These are phyloP conservation scores for Phlegmacium glaucopus DNA, from an alignment of 768 basidiomycete species.

Conservation along the genomic window DNA sequence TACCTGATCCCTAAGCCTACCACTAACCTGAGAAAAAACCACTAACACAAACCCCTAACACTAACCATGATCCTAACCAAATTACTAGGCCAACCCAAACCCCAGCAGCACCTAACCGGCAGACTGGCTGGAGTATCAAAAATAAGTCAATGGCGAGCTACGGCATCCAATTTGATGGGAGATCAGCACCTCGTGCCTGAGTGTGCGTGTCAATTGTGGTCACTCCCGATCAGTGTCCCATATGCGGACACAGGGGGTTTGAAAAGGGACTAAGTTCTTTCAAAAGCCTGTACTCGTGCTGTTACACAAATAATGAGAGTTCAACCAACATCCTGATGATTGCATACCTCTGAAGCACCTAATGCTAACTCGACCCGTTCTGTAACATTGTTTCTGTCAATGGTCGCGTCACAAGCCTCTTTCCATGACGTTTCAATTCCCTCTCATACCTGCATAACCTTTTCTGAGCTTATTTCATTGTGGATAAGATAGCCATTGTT, in stretches of 20 bases:
- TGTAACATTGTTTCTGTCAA: constrained; percentile 70
- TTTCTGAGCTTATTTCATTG: constrained; percentile 72
- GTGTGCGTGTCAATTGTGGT: no score
- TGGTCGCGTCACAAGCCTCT: constrained; percentile 64
- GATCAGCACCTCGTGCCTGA: no score
- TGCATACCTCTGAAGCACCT: constrained; percentile 59
- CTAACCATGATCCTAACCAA: no score
- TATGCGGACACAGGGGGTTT: constrained; percentile 51
- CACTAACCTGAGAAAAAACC: no score
- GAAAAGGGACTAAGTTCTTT: constrained; percentile 62
- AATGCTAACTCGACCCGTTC: constrained; percentile 67
- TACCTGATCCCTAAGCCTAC: no score
- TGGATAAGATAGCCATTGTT: constrained; percentile 55
- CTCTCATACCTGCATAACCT: constrained; percentile 88
- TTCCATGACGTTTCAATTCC: constrained; percentile 71
- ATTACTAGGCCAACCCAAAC: no score
- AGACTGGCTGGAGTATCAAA: no score
- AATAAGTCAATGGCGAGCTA: no score
- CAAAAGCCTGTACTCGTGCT: constrained; percentile 71
- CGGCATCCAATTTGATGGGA: no score
- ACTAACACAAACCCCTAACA: no score
- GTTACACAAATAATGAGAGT: background rate
- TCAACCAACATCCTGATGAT: background rate
- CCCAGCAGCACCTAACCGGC: no score
- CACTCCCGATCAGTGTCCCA: no score